phyloP scores from a whole-genome alignment of 371 early-diverging fungal genomes.

The Mucor velutinosus region DNA sequence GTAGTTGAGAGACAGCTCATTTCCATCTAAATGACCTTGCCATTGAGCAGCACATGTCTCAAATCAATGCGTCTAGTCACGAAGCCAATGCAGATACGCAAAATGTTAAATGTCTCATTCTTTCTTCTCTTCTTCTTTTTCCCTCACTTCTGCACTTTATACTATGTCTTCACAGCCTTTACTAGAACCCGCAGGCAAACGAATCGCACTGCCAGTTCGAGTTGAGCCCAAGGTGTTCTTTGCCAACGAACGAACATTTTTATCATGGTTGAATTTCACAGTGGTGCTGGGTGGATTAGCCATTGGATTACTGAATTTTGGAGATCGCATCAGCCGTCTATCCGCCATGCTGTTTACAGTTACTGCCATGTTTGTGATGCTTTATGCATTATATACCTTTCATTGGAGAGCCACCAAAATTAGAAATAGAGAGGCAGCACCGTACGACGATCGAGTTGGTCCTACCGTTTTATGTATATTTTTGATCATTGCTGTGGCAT shows the following conservation, averaged over 20 bases:
- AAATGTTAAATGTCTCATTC: neutral
- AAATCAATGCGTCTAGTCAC: neutral
- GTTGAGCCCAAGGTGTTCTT: conserved; percentile 96
- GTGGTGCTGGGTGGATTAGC: conserved; percentile 66
- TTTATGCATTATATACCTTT: conserved; percentile 83
- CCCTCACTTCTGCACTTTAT: neutral
- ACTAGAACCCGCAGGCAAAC: conserved; percentile 32
- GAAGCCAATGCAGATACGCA: neutral
- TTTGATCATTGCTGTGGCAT: conserved; percentile 73
- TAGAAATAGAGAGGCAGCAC: conserved; percentile 54
- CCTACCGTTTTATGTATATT: conserved; percentile 80
- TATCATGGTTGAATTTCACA: conserved; percentile 71
- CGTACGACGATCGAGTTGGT: conserved; percentile 61
- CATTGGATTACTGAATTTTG: conserved; percentile 71
- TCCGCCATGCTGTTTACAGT: conserved; percentile 67
- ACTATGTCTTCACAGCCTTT: conserved; percentile 19
- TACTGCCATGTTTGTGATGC: conserved; percentile 70
- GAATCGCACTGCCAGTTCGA: conserved; percentile 75
- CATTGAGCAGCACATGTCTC: neutral
- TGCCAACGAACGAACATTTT: conserved; percentile 94
- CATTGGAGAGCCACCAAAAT: conserved; percentile 82
- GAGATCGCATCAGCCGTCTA: conserved; percentile 57
- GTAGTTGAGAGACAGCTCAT: too few relatives aligned
- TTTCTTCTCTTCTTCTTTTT: neutral
- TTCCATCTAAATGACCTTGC: neutral